Evolutionary conservation across 768 basidiomycete genomes (phyloP).

Genomic region (Suillus spraguei): DNA sequence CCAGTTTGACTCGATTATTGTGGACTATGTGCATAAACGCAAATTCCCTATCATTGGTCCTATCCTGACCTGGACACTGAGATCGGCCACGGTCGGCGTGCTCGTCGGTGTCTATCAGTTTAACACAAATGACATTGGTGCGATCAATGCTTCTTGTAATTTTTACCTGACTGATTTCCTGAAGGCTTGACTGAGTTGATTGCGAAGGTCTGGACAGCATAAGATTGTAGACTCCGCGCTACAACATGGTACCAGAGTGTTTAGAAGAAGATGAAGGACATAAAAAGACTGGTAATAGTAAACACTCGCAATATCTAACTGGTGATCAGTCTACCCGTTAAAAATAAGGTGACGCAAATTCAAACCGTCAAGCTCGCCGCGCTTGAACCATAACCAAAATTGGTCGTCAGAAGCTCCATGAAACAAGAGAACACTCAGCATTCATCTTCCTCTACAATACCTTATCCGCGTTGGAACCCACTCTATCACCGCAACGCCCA

Average conservation of each 20-base stretch:
- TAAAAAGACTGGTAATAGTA: not conserved
- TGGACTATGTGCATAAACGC: constrained; percentile 91
- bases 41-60: constrained; percentile 87
- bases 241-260: not conserved
- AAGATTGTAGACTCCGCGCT: constrained; percentile 15
- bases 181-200: constrained; percentile 87
- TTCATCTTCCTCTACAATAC: constrained; percentile 54
- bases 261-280: not conserved
- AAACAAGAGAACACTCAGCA: constrained; percentile 19
- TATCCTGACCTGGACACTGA: constrained; percentile 71
- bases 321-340: not conserved
- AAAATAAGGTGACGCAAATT: not conserved
- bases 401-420: not conserved
- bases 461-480: not conserved
- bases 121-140: constrained; percentile 98
- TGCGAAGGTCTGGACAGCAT: constrained; percentile 82
- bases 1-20: constrained; percentile 75
- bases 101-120: constrained; percentile 95
- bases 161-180: not conserved
- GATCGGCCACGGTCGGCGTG: constrained; percentile 76
- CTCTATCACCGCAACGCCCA: constrained; percentile 18
- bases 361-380: not conserved
- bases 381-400: not conserved
- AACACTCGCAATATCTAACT: not conserved
- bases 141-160: constrained; percentile 32